Evolutionary conservation across 1,284 basidiomycete species (phyloP).

Genomic region (Pseudozyma tsukubaensis): DNA sequence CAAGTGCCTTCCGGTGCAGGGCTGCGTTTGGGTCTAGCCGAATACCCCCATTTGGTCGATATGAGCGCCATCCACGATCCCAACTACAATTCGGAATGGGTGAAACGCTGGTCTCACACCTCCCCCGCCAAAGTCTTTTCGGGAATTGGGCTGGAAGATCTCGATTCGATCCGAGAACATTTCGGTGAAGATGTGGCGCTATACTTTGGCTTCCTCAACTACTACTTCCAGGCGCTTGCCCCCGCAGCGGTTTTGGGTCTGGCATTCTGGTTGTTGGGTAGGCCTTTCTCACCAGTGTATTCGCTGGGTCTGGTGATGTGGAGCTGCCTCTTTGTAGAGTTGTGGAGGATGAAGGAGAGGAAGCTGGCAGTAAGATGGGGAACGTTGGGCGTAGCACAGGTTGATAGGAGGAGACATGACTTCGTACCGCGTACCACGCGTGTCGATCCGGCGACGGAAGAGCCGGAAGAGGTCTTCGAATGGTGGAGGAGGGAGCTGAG

Average conservation of each 20-base stretch:
- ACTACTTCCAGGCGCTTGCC: constrained; percentile 61
- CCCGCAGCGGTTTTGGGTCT: constrained; percentile 56
- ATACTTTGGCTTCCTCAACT: constrained; percentile 67
- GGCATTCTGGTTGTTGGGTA: constrained; percentile 54
- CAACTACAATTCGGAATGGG: constrained; percentile 60
- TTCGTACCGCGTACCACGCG: constrained; percentile 54
- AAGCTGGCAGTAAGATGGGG: constrained; percentile 67
- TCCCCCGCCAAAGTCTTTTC: constrained; percentile 40
- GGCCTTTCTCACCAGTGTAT: constrained; percentile 56
- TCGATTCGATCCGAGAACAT: constrained; percentile 63
- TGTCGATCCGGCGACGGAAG: constrained; percentile 59
- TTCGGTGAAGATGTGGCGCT: constrained; percentile 67
- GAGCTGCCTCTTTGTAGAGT: constrained; percentile 62
- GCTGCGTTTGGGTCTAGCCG: constrained; percentile 32
- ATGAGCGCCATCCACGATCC: constrained; percentile 65
- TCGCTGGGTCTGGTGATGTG: constrained; percentile 59
- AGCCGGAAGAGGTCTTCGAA: constrained; percentile 65
- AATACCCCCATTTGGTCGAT: constrained; percentile 63
- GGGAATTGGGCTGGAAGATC: constrained; percentile 53
- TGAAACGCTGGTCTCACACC: constrained; percentile 58
- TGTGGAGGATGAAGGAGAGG: constrained; percentile 65
- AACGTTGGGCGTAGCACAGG: constrained; percentile 51
- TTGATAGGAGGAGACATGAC: constrained; percentile 48
- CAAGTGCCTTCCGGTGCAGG: constrained; percentile 54
- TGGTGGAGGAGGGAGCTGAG: constrained; percentile 73